Conservation (phyloP, 2,329 filamentous ascomycete genomes). For the Knoxdaviesia capensis region DNA sequence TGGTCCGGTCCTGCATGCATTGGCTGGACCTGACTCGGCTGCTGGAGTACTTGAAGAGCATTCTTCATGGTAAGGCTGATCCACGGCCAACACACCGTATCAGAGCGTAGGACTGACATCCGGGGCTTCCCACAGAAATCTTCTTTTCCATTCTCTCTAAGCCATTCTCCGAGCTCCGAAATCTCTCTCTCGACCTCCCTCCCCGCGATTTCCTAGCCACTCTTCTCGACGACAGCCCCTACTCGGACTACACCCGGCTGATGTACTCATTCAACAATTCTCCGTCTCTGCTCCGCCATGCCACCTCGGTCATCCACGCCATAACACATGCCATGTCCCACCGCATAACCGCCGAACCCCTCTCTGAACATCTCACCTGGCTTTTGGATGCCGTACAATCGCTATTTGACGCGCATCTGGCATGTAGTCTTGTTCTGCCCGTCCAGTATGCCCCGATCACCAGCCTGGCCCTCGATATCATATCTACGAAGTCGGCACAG, state of each 20-base stretch:
- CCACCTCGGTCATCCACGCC: background rate
- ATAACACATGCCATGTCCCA: background rate
- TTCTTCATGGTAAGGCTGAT: slow-evolving; percentile 20
- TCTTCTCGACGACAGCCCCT: too few species aligned
- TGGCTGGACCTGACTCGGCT: slow-evolving; percentile 24
- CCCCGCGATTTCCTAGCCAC: too few species aligned
- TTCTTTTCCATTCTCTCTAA: too few species aligned
- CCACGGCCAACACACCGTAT: too few species aligned
- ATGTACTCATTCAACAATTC: slow-evolving; percentile 4
- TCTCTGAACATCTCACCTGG: slow-evolving; percentile 1
- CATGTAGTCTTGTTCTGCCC: too few species aligned
- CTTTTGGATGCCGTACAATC: slow-evolving; percentile 1
- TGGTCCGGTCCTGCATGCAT: slow-evolving; percentile 21
- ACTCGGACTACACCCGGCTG: background rate
- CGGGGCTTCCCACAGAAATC: too few species aligned
- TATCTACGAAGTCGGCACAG: too few species aligned
- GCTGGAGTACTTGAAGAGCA: slow-evolving; percentile 28
- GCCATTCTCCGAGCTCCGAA: too few species aligned
- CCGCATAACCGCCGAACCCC: background rate
- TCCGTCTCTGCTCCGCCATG: background rate
- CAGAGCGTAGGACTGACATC: too few species aligned
- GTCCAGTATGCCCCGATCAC: too few species aligned
- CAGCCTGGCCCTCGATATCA: too few species aligned
- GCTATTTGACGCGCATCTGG: slow-evolving; percentile 1
- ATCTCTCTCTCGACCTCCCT: too few species aligned